Conservation (phyloP, 495 filamentous ascomycete genomes). For the Penicillium simplicissimum region DNA sequence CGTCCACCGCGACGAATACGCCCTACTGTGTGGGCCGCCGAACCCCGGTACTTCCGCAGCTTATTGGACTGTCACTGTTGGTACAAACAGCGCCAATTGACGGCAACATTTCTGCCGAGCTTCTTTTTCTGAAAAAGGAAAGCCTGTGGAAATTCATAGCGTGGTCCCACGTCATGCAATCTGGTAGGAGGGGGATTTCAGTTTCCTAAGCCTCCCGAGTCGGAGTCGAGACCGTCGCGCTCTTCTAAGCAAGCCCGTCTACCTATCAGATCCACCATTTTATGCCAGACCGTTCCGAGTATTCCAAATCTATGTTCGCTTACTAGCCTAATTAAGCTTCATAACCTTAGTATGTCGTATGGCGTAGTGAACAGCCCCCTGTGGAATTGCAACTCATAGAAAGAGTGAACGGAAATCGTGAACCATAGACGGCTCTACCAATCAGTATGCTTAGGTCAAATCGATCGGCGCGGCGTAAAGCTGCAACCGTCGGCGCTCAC, state of each 20-base stretch:
- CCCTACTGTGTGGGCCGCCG: not conserved
- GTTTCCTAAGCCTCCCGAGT: not conserved
- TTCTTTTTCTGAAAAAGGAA: constrained; percentile 5
- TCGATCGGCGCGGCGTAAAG: constrained; percentile 10
- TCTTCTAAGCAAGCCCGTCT: constrained; percentile 16
- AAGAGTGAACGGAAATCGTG: not conserved
- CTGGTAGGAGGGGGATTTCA: not conserved
- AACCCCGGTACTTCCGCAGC: not conserved
- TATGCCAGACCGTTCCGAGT: constrained; percentile 1
- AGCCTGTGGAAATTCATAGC: not conserved
- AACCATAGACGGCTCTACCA: not conserved
- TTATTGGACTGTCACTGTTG: not conserved
- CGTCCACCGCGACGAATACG: not conserved
- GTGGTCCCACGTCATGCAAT: constrained; percentile 2
- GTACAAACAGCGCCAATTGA: not conserved
- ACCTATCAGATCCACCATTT: constrained; percentile 3
- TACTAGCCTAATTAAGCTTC: constrained; percentile 16
- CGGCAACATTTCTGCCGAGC: not conserved
- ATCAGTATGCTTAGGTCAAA: not conserved
- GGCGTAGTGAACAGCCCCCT: not conserved
- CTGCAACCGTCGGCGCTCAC: constrained; percentile 3
- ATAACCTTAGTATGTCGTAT: constrained; percentile 5
- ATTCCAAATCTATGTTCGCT: constrained; percentile 6
- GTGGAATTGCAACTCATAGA: not conserved
- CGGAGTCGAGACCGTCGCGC: constrained; percentile 11